Evolutionary conservation across 2,329 filamentous ascomycete genomes (phyloP).

Genomic region (Fusarium guadeloupense): DNA sequence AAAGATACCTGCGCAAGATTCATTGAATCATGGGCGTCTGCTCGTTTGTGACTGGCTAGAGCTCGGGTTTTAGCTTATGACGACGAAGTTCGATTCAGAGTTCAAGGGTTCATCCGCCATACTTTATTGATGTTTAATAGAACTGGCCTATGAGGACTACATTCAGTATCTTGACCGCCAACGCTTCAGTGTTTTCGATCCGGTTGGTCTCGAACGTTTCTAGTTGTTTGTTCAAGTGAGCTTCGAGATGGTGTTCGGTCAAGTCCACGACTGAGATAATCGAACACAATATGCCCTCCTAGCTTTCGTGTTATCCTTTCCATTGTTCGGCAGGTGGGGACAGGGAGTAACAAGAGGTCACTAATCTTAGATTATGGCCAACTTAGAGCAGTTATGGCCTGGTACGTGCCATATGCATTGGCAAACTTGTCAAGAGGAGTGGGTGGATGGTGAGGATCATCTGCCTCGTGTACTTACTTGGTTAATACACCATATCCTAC

Average conservation of each 20-base stretch:
- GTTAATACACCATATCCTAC: neutral
- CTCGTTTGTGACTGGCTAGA: conserved; percentile 22
- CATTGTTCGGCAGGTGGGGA: conserved; percentile 3
- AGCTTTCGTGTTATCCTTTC: neutral
- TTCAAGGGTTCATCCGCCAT: conserved; percentile 3
- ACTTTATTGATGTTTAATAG: neutral
- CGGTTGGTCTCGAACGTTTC: neutral
- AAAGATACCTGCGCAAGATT: neutral
- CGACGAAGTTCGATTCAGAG: neutral
- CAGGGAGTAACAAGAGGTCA: neutral
- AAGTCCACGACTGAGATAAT: neutral
- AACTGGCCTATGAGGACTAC: neutral
- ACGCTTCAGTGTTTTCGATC: neutral
- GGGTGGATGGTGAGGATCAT: conserved; percentile 5
- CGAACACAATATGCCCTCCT: neutral
- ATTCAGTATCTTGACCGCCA: neutral
- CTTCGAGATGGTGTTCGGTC: neutral
- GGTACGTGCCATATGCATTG: conserved; percentile 12
- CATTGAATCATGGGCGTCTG: conserved; percentile 23
- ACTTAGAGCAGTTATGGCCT: neutral
- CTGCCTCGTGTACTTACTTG: conserved; percentile 7
- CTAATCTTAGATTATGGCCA: too few relatives aligned
- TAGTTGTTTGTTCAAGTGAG: neutral
- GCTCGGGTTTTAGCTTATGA: neutral
- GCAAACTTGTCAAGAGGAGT: neutral